These are phyloP conservation scores for Penicillium pancosmium DNA, from an alignment of 495 filamentous ascomycete species.

Conservation along the genomic window DNA sequence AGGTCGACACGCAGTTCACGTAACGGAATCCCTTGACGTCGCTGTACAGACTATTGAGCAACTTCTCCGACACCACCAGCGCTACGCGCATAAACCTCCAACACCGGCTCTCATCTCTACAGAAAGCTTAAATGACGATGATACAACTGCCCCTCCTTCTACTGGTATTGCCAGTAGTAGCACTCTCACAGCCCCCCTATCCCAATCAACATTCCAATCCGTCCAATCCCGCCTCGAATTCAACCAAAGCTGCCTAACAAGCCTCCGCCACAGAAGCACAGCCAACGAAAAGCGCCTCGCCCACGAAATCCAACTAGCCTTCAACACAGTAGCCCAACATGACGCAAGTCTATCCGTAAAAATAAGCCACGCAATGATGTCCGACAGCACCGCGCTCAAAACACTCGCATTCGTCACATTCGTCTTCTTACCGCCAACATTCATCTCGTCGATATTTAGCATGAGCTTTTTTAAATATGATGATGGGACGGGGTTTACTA, in stretches of 20 bases:
- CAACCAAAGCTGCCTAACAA: slow-evolving; percentile 29
- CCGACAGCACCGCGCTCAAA: slow-evolving; percentile 40
- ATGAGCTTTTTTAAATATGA: slow-evolving; percentile 40
- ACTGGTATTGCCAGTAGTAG: background rate
- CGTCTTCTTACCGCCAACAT: slow-evolving; percentile 41
- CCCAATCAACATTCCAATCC: background rate
- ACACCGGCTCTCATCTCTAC: background rate
- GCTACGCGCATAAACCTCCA: slow-evolving; percentile 1
- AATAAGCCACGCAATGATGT: slow-evolving; percentile 37
- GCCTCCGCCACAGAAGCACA: slow-evolving; percentile 37
- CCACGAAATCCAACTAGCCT: slow-evolving; percentile 50
- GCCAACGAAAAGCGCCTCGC: slow-evolving; percentile 42
- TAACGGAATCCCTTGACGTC: slow-evolving; percentile 47
- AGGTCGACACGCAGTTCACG: slow-evolving; percentile 51
- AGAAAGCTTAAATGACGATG: background rate
- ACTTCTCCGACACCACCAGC: slow-evolving; percentile 36
- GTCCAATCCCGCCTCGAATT: slow-evolving; percentile 12
- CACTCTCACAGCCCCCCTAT: no score
- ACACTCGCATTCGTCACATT: slow-evolving; percentile 39
- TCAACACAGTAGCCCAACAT: slow-evolving; percentile 39
- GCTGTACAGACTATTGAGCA: slow-evolving; percentile 35
- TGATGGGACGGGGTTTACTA: slow-evolving; percentile 17
- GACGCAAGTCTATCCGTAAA: slow-evolving; percentile 36
- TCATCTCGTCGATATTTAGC: slow-evolving; percentile 41
- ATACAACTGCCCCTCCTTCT: background rate